These are phyloP conservation scores for Osmanthus fragrans DNA, from an alignment of 257 asterid species.

Conservation along the genomic window DNA sequence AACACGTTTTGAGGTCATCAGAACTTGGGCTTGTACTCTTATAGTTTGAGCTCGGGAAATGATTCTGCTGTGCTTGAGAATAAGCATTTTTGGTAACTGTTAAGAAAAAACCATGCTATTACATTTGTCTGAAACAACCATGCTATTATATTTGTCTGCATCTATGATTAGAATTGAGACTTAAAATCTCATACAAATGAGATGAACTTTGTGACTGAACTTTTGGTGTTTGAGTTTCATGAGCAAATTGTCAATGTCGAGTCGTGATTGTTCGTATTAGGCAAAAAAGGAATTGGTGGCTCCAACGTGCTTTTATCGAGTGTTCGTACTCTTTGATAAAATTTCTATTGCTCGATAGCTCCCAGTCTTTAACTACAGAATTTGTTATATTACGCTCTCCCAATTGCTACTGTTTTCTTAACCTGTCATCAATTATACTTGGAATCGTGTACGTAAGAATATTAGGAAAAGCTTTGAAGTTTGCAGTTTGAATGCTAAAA, in stretches of 20 bases:
- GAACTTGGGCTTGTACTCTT: slow-evolving; percentile 40
- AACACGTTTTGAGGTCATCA: slow-evolving; percentile 29
- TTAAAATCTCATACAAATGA: not conserved
- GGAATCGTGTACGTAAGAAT: too few species aligned
- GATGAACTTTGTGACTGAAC: not conserved
- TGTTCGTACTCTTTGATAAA: not conserved
- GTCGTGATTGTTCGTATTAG: not conserved
- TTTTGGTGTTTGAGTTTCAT: not conserved
- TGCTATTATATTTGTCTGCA: not conserved
- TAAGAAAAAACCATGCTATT: not conserved
- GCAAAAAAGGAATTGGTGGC: not conserved
- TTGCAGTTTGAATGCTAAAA: too few species aligned
- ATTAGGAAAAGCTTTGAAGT: too few species aligned
- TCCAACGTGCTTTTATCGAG: not conserved
- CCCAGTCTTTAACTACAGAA: not conserved
- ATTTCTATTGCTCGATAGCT: not conserved
- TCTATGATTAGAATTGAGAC: slow-evolving; percentile 8
- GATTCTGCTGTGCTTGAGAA: not conserved
- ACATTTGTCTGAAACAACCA: not conserved
- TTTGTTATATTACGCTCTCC: not conserved
- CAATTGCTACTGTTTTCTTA: too few species aligned
- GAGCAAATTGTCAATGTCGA: not conserved
- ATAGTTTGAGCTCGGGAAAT: slow-evolving; percentile 11
- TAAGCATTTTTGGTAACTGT: slow-evolving; percentile 5
- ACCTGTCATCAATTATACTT: too few species aligned